Evolutionary conservation across 441 rosid species (phyloP), one percentile per base, ranked within the genome.

Genomic region (Adansonia grandidieri): DNA sequence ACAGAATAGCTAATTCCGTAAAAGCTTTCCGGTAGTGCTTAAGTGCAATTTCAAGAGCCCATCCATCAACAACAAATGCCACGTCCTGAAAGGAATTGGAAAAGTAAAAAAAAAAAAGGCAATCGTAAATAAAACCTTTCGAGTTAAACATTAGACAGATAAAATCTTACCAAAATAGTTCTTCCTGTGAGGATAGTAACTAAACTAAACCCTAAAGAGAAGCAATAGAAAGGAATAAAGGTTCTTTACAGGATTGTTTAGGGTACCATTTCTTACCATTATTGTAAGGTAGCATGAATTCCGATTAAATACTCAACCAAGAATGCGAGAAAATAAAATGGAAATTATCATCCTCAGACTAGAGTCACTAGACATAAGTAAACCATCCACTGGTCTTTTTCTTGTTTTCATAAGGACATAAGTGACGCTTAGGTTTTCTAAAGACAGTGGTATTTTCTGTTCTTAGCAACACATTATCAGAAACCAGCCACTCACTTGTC

Each of bases 11-110:
- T 83, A 97, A 84, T 81, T 97, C 99, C 74, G 95, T 92, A 83
- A 97, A 95, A 81, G 93, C 95, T 82, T 89, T 90, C 77, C 89
- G 88, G 77, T 95, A 84, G 85, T 91, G 90, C 86, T 87, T 94
- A 77, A 97, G 87, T 68, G 96, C 96, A 77, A 95, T 93, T 89
- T 97, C 99, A 77, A 97, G 97, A 66, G 99, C 97, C 98, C 99
- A 93, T 60, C 99, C 99, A 87, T 97, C 98, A 74, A 91, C 86
- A 78, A 92, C 99, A 80, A 97, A 97, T 75, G 99, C 99, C 82
- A 95, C 93, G 73, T 97, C 98, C 98, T 97, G 82, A 24, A 14
- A 47, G 24, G 44, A 74, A 19, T 58, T 50, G 28, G 45, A 58
- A 42, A 61, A 74, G 11, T 60, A 5, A 70, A 20, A 19, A 37